A percentile compares a stretch with the other conserved stretches of the same genome.
phyloP scores from a whole-genome alignment of 1,284 basidiomycete genomes.

The Cystobasidium slooffiae region DNA sequence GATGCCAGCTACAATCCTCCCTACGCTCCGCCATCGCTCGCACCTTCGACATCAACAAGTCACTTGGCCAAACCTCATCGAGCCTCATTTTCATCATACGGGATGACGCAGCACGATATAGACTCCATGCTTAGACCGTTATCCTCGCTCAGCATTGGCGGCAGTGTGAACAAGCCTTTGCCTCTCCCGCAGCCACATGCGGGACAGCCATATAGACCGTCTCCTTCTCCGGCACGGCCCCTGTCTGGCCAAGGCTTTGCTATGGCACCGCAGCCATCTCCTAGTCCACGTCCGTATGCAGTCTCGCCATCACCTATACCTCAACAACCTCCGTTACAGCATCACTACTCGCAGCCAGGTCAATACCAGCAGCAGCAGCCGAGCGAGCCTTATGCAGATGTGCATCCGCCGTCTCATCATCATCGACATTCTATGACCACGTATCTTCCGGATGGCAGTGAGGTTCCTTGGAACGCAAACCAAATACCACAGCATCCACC shows the following conservation, averaged over 20 bases:
- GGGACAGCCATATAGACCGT: not conserved
- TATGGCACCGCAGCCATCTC: constrained; percentile 12
- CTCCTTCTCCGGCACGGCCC: constrained; percentile 4
- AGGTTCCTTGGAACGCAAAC: constrained; percentile 18
- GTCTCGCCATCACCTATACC: not conserved
- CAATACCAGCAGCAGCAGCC: not conserved
- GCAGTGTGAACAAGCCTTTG: constrained; percentile 36
- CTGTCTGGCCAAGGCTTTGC: constrained; percentile 4
- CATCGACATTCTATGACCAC: constrained; percentile 39
- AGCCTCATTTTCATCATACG: constrained; percentile 34
- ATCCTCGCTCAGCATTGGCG: constrained; percentile 26
- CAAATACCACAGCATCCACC: constrained; percentile 1
- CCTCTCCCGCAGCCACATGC: constrained; percentile 25
- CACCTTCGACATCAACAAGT: constrained; percentile 10
- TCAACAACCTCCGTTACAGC: not conserved
- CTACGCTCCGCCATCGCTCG: constrained; percentile 29
- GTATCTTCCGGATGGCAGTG: constrained; percentile 30
- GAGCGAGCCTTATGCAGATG: not conserved
- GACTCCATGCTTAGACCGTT: constrained; percentile 31
- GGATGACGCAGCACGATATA: constrained; percentile 40
- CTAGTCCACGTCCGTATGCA: constrained; percentile 8
- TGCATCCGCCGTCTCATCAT: constrained; percentile 8
- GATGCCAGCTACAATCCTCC: constrained; percentile 29
- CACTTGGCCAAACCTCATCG: constrained; percentile 23
- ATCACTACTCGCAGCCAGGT: constrained; percentile 28